Evolutionary conservation across 23 red algal species (phyloP).

Genomic region (Gracilariopsis chorda): DNA sequence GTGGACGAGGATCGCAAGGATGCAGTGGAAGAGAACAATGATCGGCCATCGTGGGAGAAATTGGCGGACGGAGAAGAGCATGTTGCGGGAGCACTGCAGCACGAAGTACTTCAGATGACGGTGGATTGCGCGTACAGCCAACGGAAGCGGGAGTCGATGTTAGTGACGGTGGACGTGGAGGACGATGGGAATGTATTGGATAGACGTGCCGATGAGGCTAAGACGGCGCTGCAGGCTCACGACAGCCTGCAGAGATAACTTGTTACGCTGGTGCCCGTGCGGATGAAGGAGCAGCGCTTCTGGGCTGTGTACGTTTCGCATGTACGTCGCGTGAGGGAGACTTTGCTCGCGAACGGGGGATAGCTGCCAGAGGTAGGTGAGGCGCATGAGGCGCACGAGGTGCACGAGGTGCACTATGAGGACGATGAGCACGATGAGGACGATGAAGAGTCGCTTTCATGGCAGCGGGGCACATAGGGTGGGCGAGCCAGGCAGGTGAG

Average conservation of each 20-base stretch:
- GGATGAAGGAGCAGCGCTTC: constrained; percentile 55
- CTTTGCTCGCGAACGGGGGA: constrained; percentile 23
- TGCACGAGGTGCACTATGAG: too few relatives aligned
- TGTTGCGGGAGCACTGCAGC: constrained; percentile 1
- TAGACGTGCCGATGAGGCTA: not conserved
- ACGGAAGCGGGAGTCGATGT: not conserved
- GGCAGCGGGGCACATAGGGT: not conserved
- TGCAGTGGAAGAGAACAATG: not conserved
- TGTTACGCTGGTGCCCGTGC: constrained; percentile 57
- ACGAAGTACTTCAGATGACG: not conserved
- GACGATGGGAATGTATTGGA: not conserved
- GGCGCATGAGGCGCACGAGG: too few relatives aligned
- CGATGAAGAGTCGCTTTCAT: constrained; percentile 4
- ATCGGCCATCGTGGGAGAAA: not conserved
- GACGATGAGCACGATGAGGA: not conserved
- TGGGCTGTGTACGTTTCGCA: constrained; percentile 75
- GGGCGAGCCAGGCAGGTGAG: too few relatives aligned
- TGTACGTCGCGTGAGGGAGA: constrained; percentile 22
- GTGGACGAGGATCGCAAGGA: not conserved
- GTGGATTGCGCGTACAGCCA: constrained; percentile 29
- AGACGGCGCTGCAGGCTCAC: constrained; percentile 46
- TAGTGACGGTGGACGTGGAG: not conserved
- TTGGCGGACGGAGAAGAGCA: not conserved
- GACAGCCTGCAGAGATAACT: constrained; percentile 37
- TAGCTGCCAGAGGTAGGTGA: too few relatives aligned